These are phyloP conservation scores for Neophaeococcomyces mojaviensis DNA, from an alignment of 2,329 filamentous ascomycete species.

Conservation along the genomic window DNA sequence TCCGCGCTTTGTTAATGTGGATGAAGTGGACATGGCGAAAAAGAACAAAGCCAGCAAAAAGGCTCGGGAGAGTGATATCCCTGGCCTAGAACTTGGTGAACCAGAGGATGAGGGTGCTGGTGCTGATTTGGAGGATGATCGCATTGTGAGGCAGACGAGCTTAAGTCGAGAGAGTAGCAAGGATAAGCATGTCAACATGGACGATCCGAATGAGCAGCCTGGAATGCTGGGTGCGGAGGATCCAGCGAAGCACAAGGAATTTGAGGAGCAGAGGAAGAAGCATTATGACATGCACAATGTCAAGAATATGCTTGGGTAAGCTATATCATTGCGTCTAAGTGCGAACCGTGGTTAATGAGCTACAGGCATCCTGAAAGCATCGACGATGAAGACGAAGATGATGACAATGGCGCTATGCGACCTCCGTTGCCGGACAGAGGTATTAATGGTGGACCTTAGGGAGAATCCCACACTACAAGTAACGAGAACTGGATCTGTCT, in stretches of 20 bases:
- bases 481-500: neutral
- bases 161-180: constrained; percentile 32
- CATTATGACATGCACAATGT: constrained; percentile 99
- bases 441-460: constrained; percentile 23
- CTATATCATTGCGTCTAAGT: constrained; percentile 13
- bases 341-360: neutral
- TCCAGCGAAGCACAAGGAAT: constrained; percentile 80
- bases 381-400: constrained; percentile 54
- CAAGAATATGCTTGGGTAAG: constrained; percentile 72
- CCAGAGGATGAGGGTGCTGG: constrained; percentile 64
- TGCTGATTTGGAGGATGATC: constrained; percentile 31
- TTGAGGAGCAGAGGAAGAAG: constrained; percentile 85
- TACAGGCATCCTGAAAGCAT: constrained; percentile 56
- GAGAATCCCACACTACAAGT: neutral
- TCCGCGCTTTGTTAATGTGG: constrained; percentile 30
- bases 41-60: constrained; percentile 33
- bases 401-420: constrained; percentile 37
- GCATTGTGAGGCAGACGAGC: constrained; percentile 37
- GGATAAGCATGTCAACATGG: constrained; percentile 77
- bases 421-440: constrained; percentile 34
- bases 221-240: constrained; percentile 63
- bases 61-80: constrained; percentile 69
- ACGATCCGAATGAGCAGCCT: constrained; percentile 41
- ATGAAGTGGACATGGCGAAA: constrained; percentile 56
- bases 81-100: constrained; percentile 83